phyloP scores from a whole-genome alignment of 2,329 filamentous ascomycete species.

The Sclerotinia minor region DNA sequence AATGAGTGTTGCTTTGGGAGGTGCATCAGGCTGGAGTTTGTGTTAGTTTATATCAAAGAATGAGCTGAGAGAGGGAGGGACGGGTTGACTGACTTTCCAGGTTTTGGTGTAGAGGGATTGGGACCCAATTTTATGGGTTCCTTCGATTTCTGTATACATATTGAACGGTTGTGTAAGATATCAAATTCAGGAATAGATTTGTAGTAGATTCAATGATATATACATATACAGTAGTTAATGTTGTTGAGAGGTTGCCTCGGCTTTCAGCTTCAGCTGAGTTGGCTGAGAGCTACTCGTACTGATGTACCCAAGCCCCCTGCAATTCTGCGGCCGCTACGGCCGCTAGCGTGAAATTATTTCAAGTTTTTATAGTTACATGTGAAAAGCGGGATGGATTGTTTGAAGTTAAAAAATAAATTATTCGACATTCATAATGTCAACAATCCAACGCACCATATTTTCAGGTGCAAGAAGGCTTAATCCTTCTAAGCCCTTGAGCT shows the following conservation, averaged over 20 bases:
- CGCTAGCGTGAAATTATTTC: constrained; percentile 6
- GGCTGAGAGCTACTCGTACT: too few relatives aligned
- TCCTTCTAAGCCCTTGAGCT: not conserved
- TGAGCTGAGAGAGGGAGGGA: not conserved
- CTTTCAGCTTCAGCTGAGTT: too few relatives aligned
- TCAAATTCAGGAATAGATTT: not conserved
- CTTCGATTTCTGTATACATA: constrained; percentile 41
- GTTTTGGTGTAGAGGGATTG: constrained; percentile 41
- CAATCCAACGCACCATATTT: constrained; percentile 4
- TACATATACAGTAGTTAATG: too few relatives aligned
- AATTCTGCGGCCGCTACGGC: constrained; percentile 28
- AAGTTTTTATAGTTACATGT: constrained; percentile 25
- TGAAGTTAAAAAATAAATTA: not conserved
- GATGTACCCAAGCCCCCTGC: too few relatives aligned
- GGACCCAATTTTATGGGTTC: constrained; percentile 38
- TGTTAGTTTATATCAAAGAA: constrained; percentile 16
- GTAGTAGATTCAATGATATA: not conserved
- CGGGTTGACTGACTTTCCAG: constrained; percentile 36
- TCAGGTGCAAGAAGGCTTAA: not conserved
- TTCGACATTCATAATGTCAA: constrained; percentile 8
- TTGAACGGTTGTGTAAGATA: constrained; percentile 15
- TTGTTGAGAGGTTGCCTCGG: too few relatives aligned
- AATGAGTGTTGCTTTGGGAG: constrained; percentile 66
- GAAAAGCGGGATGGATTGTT: constrained; percentile 14
- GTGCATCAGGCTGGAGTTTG: constrained; percentile 34